Evolutionary conservation across 176 grass and related monocot genomes (phyloP).

Genomic region (barley (Hordeum vulgare)): MorexV3_pseudomolecules_assembly NC_058519.1:455675381-455675880

Average conservation of each 20-base stretch:
- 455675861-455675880: not conserved
- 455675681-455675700: no score
- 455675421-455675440: not conserved
- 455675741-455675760: no score
- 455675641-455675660: not conserved
- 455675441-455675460: not conserved
- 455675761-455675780: not conserved
- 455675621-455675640: not conserved
- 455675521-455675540: not conserved
- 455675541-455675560: not conserved
- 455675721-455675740: no score
- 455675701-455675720: no score
- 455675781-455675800: not conserved
- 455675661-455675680: not conserved
- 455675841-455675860: not conserved
- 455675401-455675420: not conserved
- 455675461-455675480: not conserved
- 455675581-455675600: not conserved
- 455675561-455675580: not conserved
- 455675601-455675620: not conserved
- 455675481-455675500: not conserved
- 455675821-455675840: not conserved
- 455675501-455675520: not conserved
- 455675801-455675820: not conserved
- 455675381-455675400: not conserved